Percentiles rank a stretch among this genome's conserved stretches.
Conservation (phyloP, 169 alveolate species). For the Cryptosporidium tyzzeri region DNA sequence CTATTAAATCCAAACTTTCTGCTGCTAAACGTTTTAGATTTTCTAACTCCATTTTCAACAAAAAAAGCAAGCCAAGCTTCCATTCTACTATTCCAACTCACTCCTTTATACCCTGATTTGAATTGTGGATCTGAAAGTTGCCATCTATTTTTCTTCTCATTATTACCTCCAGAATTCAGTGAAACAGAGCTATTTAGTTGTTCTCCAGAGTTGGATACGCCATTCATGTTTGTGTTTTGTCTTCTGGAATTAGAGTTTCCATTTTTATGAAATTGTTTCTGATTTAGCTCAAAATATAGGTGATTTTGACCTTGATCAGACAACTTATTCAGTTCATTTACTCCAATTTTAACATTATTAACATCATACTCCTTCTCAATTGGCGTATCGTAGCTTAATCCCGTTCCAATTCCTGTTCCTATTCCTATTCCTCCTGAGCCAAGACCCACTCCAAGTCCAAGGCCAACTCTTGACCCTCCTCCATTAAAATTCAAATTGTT, state of each 20-base stretch:
- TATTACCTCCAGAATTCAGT: slow-evolving; percentile 2
- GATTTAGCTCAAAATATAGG: not conserved
- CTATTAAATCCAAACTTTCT: slow-evolving; percentile 70
- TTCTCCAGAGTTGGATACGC: not conserved
- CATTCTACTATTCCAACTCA: slow-evolving; percentile 73
- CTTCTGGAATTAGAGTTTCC: not conserved
- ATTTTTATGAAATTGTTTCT: not conserved
- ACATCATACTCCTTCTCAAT: not conserved
- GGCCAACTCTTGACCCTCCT: not conserved
- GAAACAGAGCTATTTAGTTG: not conserved
- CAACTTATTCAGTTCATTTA: not conserved
- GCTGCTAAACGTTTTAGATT: slow-evolving; percentile 70
- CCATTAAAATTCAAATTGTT: not conserved
- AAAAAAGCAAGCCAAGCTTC: slow-evolving; percentile 75
- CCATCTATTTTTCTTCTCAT: slow-evolving; percentile 62
- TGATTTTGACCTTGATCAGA: not conserved
- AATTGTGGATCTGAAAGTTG: slow-evolving; percentile 69
- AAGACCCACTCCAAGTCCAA: not conserved
- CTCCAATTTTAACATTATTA: not conserved
- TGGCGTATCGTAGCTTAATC: not conserved
- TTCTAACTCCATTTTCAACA: slow-evolving; percentile 61
- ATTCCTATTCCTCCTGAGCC: not conserved
- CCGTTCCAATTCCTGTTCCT: not conserved
- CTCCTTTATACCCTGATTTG: slow-evolving; percentile 70
- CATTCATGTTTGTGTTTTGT: not conserved